Evolutionary conservation across 2,329 filamentous ascomycete genomes (phyloP).

Genomic region (Nigrospora sphaerica): DNA sequence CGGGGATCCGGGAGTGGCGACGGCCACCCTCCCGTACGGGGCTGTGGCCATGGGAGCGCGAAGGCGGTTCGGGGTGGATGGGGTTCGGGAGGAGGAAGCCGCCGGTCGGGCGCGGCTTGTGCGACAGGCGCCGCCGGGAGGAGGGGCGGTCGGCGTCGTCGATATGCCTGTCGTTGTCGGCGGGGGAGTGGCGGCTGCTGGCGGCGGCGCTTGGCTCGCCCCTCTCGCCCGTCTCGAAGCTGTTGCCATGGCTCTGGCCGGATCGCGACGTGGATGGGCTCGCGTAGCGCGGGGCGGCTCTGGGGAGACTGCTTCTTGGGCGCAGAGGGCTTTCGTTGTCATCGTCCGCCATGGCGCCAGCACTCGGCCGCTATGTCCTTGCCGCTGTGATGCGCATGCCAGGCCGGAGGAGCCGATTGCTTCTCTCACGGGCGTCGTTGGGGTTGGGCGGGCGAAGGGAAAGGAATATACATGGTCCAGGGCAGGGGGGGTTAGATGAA

Average conservation of each 20-base stretch:
- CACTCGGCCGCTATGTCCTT: slow-evolving; percentile 1
- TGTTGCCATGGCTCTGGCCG: slow-evolving; percentile 21
- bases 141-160: slow-evolving; percentile 12
- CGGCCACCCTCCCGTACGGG: slow-evolving; percentile 22
- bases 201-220: slow-evolving; percentile 35
- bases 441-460: too few relatives aligned
- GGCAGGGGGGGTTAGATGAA: too few relatives aligned
- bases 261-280: slow-evolving; percentile 21
- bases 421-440: too few relatives aligned
- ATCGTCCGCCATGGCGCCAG: slow-evolving; percentile 4
- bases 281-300: slow-evolving; percentile 11
- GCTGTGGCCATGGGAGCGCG: slow-evolving; percentile 12
- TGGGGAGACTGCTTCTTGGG: not conserved
- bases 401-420: not conserved
- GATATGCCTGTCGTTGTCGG: slow-evolving; percentile 4
- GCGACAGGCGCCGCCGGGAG: slow-evolving; percentile 19
- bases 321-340: slow-evolving; percentile 3
- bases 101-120: slow-evolving; percentile 38
- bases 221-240: slow-evolving; percentile 36
- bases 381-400: not conserved
- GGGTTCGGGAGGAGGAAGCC: slow-evolving; percentile 44
- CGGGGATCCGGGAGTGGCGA: slow-evolving; percentile 19
- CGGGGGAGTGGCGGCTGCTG: slow-evolving; percentile 15
- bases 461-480: too few relatives aligned
- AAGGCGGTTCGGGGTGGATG: slow-evolving; percentile 18